phyloP scores from a whole-genome alignment of 352 stramenopile species.

The Phytopythium delawarense region DNA sequence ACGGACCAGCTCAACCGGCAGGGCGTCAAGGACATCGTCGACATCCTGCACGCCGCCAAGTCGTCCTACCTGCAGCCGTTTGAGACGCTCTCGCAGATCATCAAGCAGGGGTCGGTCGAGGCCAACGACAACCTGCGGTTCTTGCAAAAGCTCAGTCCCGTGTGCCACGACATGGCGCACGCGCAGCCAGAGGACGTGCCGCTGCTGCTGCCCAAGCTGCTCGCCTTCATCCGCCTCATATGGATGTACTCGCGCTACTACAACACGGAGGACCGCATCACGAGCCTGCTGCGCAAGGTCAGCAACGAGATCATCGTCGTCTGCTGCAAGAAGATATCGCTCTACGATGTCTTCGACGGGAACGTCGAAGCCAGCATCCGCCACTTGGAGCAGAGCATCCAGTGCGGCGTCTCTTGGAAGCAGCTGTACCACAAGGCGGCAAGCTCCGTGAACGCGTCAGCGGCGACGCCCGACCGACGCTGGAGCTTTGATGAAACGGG shows the following conservation, averaged over 20 bases:
- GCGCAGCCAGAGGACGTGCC: constrained; percentile 89
- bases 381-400: constrained; percentile 90
- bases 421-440: constrained; percentile 73
- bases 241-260: constrained; percentile 93
- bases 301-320: constrained; percentile 94
- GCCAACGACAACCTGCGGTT: constrained; percentile 95
- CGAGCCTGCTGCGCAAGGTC: constrained; percentile 90
- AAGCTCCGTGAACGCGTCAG: constrained; percentile 56
- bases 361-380: constrained; percentile 88
- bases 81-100: constrained; percentile 89
- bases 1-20: constrained; percentile 90
- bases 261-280: constrained; percentile 93
- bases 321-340: constrained; percentile 86
- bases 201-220: constrained; percentile 86
- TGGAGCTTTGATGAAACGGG: constrained; percentile 94
- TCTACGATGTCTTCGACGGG: constrained; percentile 91
- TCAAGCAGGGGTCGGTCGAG: constrained; percentile 89
- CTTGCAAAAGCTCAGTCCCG: constrained; percentile 88
- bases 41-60: constrained; percentile 85
- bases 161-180: constrained; percentile 86
- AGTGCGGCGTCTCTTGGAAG: constrained; percentile 93
- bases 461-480: constrained; percentile 36
- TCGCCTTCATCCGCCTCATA: constrained; percentile 94
- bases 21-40: constrained; percentile 89
- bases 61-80: constrained; percentile 93